Base-by-base conservation (phyloP, 2,329 filamentous ascomycete species). In the Fusarium chuoi region DNA sequence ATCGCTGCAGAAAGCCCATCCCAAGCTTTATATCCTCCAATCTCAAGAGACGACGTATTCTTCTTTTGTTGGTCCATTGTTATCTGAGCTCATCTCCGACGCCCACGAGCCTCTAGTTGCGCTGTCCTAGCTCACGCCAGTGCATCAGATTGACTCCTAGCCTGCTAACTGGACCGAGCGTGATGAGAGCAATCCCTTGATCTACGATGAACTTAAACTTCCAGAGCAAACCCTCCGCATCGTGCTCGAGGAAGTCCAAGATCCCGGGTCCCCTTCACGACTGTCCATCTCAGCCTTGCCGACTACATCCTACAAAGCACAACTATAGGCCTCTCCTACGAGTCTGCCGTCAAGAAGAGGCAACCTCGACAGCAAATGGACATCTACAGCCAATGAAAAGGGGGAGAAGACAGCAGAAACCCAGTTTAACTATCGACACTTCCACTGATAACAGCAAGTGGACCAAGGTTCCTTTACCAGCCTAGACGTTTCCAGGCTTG, bases 311-410 rank as follows among this genome's bases (percentile, higher is more conserved):
- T 33, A 14, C 30, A 5, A 5, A 33, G 30, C 30, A 33, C 41
- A 20, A 20, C 18, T 20, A 13, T 18, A 7, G 14, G 10, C n/a
- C 14, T 24, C 9, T 7, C 7, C 6, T 24, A 17, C 6, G 9
- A 24, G 6, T 24, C 41, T 41, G 13, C 13, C 5, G 39, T 41
- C 7, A 15, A n/a, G 15, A 15, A 2, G 7, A 1, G 13, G 22
- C 14, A n/a, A 6, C 22, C 17, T 6, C 3, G 41, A 17, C 9
- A 42, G 41, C 41, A 7, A 17, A 11, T 9, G 17, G 9, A 17
- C 10, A 6, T 42, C 14, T 6, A 17, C 22, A 7, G 14, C 6
- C 6, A 24, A 42, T 24, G 0, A 2, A 7, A 24, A 11, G 6
- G 15, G 6, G 14, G 5, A n/a, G 6, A 15, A 24, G 15, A 24